These are phyloP conservation scores for Pestalotiopsis sp. DNA, from an alignment of 2,329 filamentous ascomycete genomes.

Conservation along the genomic window DNA sequence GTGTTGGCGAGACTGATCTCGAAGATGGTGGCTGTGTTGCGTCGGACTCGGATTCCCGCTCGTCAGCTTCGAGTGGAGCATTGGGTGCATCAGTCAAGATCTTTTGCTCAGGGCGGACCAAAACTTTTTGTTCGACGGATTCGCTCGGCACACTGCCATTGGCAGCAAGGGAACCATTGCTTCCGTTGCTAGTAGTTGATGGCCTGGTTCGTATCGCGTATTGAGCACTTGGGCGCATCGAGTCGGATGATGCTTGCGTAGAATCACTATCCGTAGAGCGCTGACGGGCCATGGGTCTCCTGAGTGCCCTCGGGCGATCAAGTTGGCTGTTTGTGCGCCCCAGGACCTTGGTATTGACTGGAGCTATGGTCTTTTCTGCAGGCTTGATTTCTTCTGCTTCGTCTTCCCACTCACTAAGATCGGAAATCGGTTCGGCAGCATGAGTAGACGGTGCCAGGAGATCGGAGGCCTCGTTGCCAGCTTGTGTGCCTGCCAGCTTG, in stretches of 20 bases:
- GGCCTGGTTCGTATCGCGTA: neutral
- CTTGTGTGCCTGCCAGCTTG: constrained; percentile 18
- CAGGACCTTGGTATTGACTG: constrained; percentile 5
- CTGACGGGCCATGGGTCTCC: constrained; percentile 8
- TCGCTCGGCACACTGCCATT: neutral
- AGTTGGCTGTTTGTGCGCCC: neutral
- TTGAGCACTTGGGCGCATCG: neutral
- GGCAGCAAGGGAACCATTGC: neutral
- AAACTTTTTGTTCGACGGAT: neutral
- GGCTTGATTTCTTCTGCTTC: constrained; percentile 29
- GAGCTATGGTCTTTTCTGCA: constrained; percentile 14
- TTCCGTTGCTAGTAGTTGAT: neutral
- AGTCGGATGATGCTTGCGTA: neutral
- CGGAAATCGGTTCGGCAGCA: constrained; percentile 40
- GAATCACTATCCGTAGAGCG: neutral
- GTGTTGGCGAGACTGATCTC: constrained; percentile 40
- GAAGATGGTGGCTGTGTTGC: constrained; percentile 13
- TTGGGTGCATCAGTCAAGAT: neutral
- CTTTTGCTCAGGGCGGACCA: neutral
- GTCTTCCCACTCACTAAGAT: constrained; percentile 55
- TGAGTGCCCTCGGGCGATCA: neutral
- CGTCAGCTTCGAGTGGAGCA: neutral
- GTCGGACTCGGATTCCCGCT: constrained; percentile 3
- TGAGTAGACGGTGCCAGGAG: constrained; percentile 5
- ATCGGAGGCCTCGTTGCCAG: constrained; percentile 4